A percentile compares a stretch with the other conserved stretches of the same genome.
Conservation (phyloP, 306 rosid species). For the Trifolium dubium region DNA sequence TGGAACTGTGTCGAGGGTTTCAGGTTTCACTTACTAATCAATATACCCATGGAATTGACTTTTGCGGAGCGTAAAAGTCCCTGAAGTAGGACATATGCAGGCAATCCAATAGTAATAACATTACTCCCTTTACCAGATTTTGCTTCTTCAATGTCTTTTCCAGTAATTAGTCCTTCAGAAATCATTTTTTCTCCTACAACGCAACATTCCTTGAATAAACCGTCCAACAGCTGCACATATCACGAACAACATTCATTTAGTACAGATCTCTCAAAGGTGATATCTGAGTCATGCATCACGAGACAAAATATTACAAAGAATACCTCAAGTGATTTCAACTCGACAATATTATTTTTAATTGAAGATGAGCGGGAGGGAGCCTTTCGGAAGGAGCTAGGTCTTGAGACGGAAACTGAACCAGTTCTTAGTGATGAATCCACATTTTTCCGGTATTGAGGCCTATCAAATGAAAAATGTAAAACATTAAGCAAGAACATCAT, state of each 20-base stretch:
- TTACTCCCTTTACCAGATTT: slow-evolving; percentile 69
- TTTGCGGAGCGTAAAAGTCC: slow-evolving; percentile 80
- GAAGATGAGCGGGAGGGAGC: slow-evolving; percentile 64
- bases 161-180: slow-evolving; percentile 74
- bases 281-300: not conserved
- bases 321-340: slow-evolving; percentile 90
- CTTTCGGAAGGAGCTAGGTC: slow-evolving; percentile 56
- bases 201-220: slow-evolving; percentile 66
- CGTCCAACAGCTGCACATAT: slow-evolving; percentile 68
- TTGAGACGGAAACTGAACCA: slow-evolving; percentile 55
- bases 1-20: not conserved
- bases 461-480: slow-evolving; percentile 43
- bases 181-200: slow-evolving; percentile 65
- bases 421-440: slow-evolving; percentile 33
- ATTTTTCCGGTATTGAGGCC: slow-evolving; percentile 66
- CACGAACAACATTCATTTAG: slow-evolving; percentile 43
- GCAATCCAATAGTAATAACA: slow-evolving; percentile 80
- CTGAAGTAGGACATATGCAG: slow-evolving; percentile 81
- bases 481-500: not conserved
- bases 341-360: slow-evolving; percentile 57
- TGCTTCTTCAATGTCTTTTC: slow-evolving; percentile 74
- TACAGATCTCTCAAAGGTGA: not conserved
- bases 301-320: slow-evolving; percentile 19
- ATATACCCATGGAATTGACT: slow-evolving; percentile 62
- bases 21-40: slow-evolving; percentile 62